Evolutionary conservation across 768 basidiomycete species (phyloP).

Genomic region (Botryobasidium botryosum): DNA sequence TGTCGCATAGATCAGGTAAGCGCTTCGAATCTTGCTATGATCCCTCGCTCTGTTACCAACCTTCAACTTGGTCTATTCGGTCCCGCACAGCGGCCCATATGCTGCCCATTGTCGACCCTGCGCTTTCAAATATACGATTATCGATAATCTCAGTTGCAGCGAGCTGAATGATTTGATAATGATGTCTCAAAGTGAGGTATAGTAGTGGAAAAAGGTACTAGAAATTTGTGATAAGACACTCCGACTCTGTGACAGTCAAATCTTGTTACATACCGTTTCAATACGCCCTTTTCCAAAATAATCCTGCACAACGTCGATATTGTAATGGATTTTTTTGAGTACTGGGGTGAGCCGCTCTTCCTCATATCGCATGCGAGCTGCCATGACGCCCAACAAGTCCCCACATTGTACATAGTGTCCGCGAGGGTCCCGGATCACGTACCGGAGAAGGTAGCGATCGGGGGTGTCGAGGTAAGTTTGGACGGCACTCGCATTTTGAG

Average conservation of each 20-base stretch:
- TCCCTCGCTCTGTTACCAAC: too few relatives aligned
- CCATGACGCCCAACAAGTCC: neutral
- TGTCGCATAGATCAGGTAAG: too few relatives aligned
- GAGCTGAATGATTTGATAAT: neutral
- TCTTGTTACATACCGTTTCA: neutral
- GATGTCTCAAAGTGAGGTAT: neutral
- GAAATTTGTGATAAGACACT: neutral
- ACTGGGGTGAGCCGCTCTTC: neutral
- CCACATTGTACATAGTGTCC: neutral
- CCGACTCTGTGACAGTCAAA: too few relatives aligned
- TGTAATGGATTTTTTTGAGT: neutral
- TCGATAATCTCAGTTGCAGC: neutral
- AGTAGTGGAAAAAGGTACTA: neutral
- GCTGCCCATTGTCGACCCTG: too few relatives aligned
- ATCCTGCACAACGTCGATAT: neutral
- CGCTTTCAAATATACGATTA: neutral
- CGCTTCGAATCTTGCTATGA: too few relatives aligned
- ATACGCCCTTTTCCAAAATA: neutral
- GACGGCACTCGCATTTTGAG: neutral
- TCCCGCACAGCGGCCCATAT: too few relatives aligned
- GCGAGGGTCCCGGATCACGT: neutral
- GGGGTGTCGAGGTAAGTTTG: too few relatives aligned
- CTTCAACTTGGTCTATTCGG: too few relatives aligned
- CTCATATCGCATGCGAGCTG: neutral
- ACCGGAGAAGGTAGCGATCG: neutral